These are phyloP conservation scores for Cladophialophora immunda DNA, from an alignment of 2,329 filamentous ascomycete species.

Conservation along the genomic window DNA sequence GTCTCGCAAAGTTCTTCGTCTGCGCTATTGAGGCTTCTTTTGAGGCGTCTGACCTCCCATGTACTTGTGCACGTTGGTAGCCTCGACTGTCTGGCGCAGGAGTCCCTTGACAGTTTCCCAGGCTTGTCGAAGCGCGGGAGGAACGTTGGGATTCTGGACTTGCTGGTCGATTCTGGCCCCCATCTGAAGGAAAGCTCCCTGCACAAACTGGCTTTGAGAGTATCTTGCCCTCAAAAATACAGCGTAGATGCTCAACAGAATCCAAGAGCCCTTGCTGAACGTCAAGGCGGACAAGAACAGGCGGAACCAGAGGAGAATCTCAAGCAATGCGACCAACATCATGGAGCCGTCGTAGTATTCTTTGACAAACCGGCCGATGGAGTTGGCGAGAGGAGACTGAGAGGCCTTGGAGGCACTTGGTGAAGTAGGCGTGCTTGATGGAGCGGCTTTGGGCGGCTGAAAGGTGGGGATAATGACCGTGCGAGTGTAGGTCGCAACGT, in stretches of 20 bases:
- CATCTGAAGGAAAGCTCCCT: constrained; percentile 77
- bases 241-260: constrained; percentile 85
- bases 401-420: constrained; percentile 57
- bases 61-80: constrained; percentile 81
- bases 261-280: constrained; percentile 91
- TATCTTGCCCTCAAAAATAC: constrained; percentile 90
- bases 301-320: constrained; percentile 87
- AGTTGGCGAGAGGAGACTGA: constrained; percentile 74
- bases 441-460: constrained; percentile 68
- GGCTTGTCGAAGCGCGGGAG: constrained; percentile 77
- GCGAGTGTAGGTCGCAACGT: constrained; percentile 95
- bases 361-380: constrained; percentile 93
- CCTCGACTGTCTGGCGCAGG: constrained; percentile 77
- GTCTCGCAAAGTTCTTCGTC: neutral
- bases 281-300: constrained; percentile 81
- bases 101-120: constrained; percentile 83
- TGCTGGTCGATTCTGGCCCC: constrained; percentile 80
- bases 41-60: constrained; percentile 52
- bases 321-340: constrained; percentile 87
- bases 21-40: constrained; percentile 59
- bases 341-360: constrained; percentile 97
- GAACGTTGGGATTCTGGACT: constrained; percentile 85
- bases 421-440: constrained; percentile 64
- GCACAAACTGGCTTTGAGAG: constrained; percentile 91
- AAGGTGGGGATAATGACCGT: constrained; percentile 91